Evolutionary conservation across 345 rosid species (phyloP), one percentile per base, ranked within the genome.

Genomic region (Eucalyptus sideroxylon): DNA sequence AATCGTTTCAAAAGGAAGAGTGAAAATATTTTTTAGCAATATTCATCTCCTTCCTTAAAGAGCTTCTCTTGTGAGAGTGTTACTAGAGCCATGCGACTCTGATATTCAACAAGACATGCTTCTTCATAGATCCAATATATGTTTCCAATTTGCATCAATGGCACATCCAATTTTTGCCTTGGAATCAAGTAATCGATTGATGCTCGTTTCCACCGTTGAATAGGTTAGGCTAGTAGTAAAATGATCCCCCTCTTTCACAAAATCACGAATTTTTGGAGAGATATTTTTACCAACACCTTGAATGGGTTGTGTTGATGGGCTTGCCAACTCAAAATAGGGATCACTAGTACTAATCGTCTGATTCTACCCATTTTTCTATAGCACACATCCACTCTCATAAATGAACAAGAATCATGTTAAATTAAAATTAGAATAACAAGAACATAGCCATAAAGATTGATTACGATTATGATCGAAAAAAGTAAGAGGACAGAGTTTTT

Each of bases 121-220:
- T 26, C 27, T 59, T 26, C 13, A 27, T 59, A 26, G 65, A 59
- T 59, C 65, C 65, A 26, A 10, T 2, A 59, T 26, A 26, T 26
- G 65, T 27, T 59, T 59, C 65, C 65, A 59, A 24, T 59, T 59
- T 59, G n/a, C 27, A 59, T 59, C 65, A 26, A 26, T 26, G n/a
- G 65, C 65, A 10, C 65, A 26, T 59, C 65, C 65, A 59, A 59
- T 11, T 59, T 59, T 59, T 26, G 7, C 65, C n/a, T 59, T 24
- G 0, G 27, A 59, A 59, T 0, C 14, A 59, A 26, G 65, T 59
- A 59, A 26, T 26, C 3, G n/a, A 26, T 59, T 11, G 65, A 59
- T 59, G n/a, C 65, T 59, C 7, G 6, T 59, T 24, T 26, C n/a
- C 65, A 26, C 30, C 65, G 4, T 59, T 6, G 10, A 59, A 59